phyloP scores from a whole-genome alignment of 2,329 filamentous ascomycete genomes.

The Cladosporium halotolerans region DNA sequence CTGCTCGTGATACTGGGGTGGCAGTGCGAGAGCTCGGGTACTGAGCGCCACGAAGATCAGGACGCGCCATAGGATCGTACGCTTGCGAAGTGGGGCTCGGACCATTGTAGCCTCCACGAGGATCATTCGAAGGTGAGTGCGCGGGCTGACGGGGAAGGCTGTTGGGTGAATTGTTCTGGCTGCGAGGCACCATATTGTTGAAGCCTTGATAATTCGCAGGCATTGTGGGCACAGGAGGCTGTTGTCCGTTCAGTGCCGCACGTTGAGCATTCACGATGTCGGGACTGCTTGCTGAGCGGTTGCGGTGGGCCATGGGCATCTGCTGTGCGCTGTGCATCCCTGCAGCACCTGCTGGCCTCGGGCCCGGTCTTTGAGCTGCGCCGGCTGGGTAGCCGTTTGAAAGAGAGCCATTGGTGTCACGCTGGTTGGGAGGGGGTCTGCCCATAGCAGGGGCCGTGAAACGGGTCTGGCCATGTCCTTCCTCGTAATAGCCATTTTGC shows the following conservation, averaged over 20 bases:
- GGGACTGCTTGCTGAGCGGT: constrained; percentile 87
- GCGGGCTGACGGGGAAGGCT: constrained; percentile 32
- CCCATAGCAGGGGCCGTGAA: constrained; percentile 86
- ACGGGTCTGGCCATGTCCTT: constrained; percentile 48
- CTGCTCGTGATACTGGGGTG: constrained; percentile 30
- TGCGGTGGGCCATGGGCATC: constrained; percentile 48
- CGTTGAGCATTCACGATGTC: constrained; percentile 72
- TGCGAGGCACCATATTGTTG: constrained; percentile 52
- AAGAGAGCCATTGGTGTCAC: constrained; percentile 25
- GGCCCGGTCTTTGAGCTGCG: constrained; percentile 33
- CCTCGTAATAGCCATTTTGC: constrained; percentile 56
- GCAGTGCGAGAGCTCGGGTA: constrained; percentile 32
- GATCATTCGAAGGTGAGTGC: constrained; percentile 46
- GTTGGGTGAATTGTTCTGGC: constrained; percentile 70
- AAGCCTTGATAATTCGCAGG: constrained; percentile 25
- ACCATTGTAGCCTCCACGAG: constrained; percentile 9
- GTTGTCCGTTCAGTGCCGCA: constrained; percentile 53
- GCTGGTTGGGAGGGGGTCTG: constrained; percentile 69
- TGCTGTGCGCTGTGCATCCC: constrained; percentile 51
- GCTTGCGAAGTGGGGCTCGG: constrained; percentile 5
- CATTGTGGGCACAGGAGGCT: constrained; percentile 30
- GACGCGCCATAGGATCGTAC: background rate
- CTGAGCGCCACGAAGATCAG: constrained; percentile 15
- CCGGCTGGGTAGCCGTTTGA: constrained; percentile 54
- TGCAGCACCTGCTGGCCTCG: constrained; percentile 40